A percentile compares a stretch with the other conserved stretches of the same genome.
Conservation (phyloP, 2,329 filamentous ascomycete species). For the Diaporthe humulicola region DNA sequence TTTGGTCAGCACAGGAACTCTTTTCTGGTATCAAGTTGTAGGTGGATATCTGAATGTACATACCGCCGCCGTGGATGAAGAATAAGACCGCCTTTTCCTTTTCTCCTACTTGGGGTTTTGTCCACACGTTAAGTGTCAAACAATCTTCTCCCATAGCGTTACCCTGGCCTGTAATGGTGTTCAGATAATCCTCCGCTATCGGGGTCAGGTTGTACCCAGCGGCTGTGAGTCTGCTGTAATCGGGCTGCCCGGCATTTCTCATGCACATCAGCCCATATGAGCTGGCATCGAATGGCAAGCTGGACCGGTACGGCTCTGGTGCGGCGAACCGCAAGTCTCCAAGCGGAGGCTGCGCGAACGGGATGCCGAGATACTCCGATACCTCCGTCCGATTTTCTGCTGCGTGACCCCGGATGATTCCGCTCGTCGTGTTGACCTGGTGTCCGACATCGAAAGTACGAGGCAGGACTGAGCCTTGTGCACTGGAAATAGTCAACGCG, state of each 20-base stretch:
- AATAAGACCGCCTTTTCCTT: conserved; percentile 57
- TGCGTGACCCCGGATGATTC: conserved; percentile 26
- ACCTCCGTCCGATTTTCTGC: conserved; percentile 7
- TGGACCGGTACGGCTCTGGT: not conserved
- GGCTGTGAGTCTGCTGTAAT: conserved; percentile 12
- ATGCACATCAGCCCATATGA: conserved; percentile 17
- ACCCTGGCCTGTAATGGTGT: conserved; percentile 1
- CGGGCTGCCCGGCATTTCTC: not conserved
- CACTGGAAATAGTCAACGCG: not conserved
- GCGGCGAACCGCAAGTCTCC: conserved; percentile 24
- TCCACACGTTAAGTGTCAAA: conserved; percentile 55
- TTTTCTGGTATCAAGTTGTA: not conserved
- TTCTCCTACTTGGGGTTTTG: conserved; percentile 49
- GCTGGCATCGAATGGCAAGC: not conserved
- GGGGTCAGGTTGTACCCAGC: conserved; percentile 10
- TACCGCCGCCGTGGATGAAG: conserved; percentile 57
- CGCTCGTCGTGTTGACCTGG: conserved; percentile 18
- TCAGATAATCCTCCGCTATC: not conserved
- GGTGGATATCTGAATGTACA: not conserved
- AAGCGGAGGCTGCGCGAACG: conserved; percentile 24
- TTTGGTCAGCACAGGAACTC: not conserved
- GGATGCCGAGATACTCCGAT: conserved; percentile 34
- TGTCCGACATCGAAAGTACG: conserved; percentile 2
- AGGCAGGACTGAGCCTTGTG: not conserved
- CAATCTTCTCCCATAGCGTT: conserved; percentile 50